phyloP scores from a whole-genome alignment of 2,329 filamentous ascomycete genomes.

The Talaromyces sp. region DNA sequence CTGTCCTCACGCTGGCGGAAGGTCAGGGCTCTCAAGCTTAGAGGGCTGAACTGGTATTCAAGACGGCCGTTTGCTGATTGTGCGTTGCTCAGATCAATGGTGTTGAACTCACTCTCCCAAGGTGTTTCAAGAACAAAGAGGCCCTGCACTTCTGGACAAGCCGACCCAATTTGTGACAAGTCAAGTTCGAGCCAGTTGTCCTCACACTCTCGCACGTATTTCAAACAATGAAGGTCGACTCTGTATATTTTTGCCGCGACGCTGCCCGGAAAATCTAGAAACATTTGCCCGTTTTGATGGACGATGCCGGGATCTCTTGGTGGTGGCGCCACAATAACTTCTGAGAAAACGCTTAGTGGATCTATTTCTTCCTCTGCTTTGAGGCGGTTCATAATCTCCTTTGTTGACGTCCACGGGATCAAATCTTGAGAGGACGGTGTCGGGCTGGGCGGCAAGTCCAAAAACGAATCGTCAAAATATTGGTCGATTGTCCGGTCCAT shows the following conservation, averaged over 20 bases:
- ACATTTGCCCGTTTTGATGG: conserved; percentile 2
- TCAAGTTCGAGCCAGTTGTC: conserved; percentile 6
- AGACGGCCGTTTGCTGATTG: neutral
- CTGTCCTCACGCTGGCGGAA: neutral
- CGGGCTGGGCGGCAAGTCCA: conserved; percentile 15
- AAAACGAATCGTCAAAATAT: neutral
- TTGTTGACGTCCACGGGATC: conserved; percentile 15
- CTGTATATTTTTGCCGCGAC: neutral
- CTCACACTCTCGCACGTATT: neutral
- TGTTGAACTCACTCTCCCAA: neutral
- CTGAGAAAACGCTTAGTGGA: neutral
- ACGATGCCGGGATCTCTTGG: neutral
- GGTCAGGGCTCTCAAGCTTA: neutral
- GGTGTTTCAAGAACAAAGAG: neutral
- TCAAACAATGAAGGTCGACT: neutral
- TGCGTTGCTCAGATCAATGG: neutral
- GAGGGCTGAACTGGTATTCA: neutral
- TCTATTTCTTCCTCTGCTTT: neutral
- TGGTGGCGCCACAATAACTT: neutral
- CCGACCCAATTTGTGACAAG: neutral
- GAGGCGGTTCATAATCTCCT: neutral
- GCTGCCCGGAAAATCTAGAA: neutral
- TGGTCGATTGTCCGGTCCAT: neutral
- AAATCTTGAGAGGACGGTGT: conserved; percentile 15
- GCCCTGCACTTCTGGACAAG: neutral